Percentiles rank a stretch among this genome's conserved stretches.
phyloP scores from a whole-genome alignment of 1,139 yeast species.

The Saccharomyces hybrid region DNA sequence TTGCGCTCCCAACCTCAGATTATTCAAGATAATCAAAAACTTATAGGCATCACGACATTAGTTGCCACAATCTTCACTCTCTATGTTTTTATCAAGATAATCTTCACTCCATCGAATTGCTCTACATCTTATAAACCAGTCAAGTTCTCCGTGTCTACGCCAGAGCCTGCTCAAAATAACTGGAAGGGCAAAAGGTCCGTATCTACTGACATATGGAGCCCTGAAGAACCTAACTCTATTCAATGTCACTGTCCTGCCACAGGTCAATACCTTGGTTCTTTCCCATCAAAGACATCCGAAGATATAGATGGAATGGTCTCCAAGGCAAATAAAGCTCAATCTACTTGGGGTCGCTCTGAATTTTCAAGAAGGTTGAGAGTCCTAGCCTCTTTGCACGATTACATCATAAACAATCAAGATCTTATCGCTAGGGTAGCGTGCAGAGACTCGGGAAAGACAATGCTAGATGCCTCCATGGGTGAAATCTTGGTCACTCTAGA shows the following conservation, averaged over 20 bases:
- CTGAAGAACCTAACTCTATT: constrained; percentile 56
- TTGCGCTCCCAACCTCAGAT: constrained; percentile 14
- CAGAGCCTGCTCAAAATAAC: constrained; percentile 80
- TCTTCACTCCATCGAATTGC: constrained; percentile 9
- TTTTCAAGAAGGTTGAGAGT: constrained; percentile 63
- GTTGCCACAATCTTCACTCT: constrained; percentile 16
- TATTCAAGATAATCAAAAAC: constrained; percentile 10
- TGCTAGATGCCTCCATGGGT: constrained; percentile 93
- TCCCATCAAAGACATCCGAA: constrained; percentile 49
- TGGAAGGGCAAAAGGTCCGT: constrained; percentile 84
- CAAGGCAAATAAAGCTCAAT: constrained; percentile 49
- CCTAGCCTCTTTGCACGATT: constrained; percentile 61
- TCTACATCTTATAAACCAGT: constrained; percentile 33
- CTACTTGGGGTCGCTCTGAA: constrained; percentile 48
- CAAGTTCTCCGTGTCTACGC: constrained; percentile 52
- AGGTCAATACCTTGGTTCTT: constrained; percentile 74
- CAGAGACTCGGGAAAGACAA: constrained; percentile 92
- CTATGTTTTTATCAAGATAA: constrained; percentile 14
- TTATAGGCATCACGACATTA: constrained; percentile 16
- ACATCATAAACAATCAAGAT: constrained; percentile 72
- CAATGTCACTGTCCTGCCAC: constrained; percentile 95
- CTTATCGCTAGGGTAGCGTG: constrained; percentile 87
- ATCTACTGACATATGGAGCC: constrained; percentile 37
- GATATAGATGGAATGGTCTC: constrained; percentile 63
- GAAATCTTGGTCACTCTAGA: constrained; percentile 90